Percentiles rank a stretch among this genome's conserved stretches.
These are phyloP conservation scores for Xylaria sp. DNA, from an alignment of 2,329 filamentous ascomycete genomes.

Conservation along the genomic window DNA sequence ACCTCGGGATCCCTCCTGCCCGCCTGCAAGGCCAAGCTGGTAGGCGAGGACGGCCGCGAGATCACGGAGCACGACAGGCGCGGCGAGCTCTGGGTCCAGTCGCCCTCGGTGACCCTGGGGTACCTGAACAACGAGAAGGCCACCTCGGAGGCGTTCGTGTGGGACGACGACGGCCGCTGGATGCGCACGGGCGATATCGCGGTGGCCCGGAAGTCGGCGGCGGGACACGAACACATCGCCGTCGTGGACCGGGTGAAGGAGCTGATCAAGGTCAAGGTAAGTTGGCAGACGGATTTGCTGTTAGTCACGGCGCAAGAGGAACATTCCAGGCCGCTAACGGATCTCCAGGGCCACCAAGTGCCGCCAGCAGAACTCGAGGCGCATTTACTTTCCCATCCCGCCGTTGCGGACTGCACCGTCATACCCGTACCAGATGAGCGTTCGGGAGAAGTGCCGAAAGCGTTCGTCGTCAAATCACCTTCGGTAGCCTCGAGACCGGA, in stretches of 20 bases:
- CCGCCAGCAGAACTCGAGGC: constrained; percentile 83
- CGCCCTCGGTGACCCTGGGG: constrained; percentile 75
- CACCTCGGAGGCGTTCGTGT: constrained; percentile 75
- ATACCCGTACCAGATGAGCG: constrained; percentile 69
- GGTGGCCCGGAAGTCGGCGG: constrained; percentile 63
- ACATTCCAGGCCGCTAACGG: neutral
- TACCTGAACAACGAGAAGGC: constrained; percentile 88
- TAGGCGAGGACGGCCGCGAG: constrained; percentile 70
- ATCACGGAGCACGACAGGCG: constrained; percentile 67
- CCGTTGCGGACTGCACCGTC: constrained; percentile 78
- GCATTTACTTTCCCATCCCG: constrained; percentile 73
- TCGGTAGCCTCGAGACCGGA: constrained; percentile 35
- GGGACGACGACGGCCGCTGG: constrained; percentile 70
- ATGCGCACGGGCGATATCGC: constrained; percentile 87
- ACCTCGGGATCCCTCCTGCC: constrained; percentile 73
- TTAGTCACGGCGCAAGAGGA: neutral
- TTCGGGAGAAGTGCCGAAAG: constrained; percentile 68
- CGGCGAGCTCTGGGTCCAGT: constrained; percentile 80
- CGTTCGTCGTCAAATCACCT: constrained; percentile 64
- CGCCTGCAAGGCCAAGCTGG: constrained; percentile 64
- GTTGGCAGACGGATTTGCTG: no score
- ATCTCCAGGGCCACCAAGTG: constrained; percentile 69
- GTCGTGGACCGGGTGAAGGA: constrained; percentile 74
- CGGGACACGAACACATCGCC: constrained; percentile 78
- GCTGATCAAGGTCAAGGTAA: constrained; percentile 55